Evolutionary conservation across 2,329 filamentous ascomycete genomes (phyloP).

Genomic region (Dichotomopilus funicola): DNA sequence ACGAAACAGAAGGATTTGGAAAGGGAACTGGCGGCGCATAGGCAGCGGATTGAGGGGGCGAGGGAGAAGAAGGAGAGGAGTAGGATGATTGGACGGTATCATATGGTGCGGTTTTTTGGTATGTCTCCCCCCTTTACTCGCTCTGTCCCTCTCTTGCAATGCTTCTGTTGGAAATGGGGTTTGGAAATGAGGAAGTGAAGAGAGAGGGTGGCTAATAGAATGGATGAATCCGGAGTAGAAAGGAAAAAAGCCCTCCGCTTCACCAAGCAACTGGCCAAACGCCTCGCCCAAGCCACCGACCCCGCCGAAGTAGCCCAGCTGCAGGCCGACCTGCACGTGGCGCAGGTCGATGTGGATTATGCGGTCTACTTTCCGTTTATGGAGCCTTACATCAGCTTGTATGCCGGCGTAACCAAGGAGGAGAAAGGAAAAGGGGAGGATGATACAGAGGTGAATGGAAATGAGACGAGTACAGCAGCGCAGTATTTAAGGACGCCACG

Average conservation of each 20-base stretch:
- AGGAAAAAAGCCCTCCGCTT: constrained; percentile 65
- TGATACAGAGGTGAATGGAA: constrained; percentile 24
- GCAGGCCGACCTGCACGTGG: constrained; percentile 54
- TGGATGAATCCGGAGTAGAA: too few species aligned
- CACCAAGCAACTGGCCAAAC: constrained; percentile 57
- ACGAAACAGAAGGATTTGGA: constrained; percentile 63
- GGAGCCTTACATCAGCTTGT: constrained; percentile 63
- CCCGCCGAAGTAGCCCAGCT: constrained; percentile 46
- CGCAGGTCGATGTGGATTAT: constrained; percentile 70
- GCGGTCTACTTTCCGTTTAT: constrained; percentile 65
- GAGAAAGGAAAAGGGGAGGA: constrained; percentile 24
- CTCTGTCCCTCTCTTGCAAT: too few species aligned
- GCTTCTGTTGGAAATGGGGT: too few species aligned
- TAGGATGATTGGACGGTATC: constrained; percentile 71
- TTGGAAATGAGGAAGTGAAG: too few species aligned
- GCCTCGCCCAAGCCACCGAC: constrained; percentile 46
- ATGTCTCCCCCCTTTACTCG: constrained; percentile 23
- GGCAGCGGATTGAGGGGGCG: constrained; percentile 55
- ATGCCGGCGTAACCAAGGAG: constrained; percentile 29
- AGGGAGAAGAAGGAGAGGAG: constrained; percentile 55
- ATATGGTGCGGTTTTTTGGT: constrained; percentile 83
- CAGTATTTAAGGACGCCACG: constrained; percentile 40
- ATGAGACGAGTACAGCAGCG: constrained; percentile 36
- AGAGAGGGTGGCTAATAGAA: too few species aligned
- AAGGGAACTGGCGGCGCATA: constrained; percentile 61